These are phyloP conservation scores for Phialemoniopsis sp. DNA, from an alignment of 2,329 filamentous ascomycete genomes.

Conservation along the genomic window DNA sequence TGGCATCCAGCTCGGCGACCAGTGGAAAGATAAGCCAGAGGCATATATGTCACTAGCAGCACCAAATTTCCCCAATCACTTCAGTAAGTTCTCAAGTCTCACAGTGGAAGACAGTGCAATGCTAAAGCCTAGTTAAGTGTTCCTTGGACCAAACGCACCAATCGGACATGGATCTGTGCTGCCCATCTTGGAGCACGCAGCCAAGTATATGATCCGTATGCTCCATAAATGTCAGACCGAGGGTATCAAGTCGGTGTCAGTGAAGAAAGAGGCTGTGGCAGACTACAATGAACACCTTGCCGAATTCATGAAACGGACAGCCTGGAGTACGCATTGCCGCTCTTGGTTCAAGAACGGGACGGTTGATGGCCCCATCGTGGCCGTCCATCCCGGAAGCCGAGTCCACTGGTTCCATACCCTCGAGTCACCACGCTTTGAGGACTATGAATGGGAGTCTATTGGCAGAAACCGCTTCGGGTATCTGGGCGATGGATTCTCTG, in stretches of 20 bases:
- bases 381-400: not conserved
- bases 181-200: conserved; percentile 17
- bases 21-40: conserved; percentile 11
- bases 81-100: not conserved
- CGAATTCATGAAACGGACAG: conserved; percentile 22
- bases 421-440: not conserved
- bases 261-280: conserved; percentile 15
- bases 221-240: conserved; percentile 19
- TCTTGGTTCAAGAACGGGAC: conserved; percentile 22
- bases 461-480: not conserved
- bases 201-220: conserved; percentile 18
- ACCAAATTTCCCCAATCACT: conserved; percentile 13
- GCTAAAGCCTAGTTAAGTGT: conserved; percentile 3
- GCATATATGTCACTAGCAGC: conserved; percentile 11
- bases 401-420: not conserved
- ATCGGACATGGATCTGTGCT: conserved; percentile 8
- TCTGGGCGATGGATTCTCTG: conserved; percentile 1
- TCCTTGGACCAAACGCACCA: conserved; percentile 13
- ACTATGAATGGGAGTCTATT: not conserved
- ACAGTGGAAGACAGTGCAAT: no score
- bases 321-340: conserved; percentile 21
- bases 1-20: conserved; percentile 6
- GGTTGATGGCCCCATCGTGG: conserved; percentile 13
- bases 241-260: conserved; percentile 17
- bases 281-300: conserved; percentile 17